Evolutionary conservation across 2,329 filamentous ascomycete genomes (phyloP).

Genomic region (Colletotrichum limetticola): DNA sequence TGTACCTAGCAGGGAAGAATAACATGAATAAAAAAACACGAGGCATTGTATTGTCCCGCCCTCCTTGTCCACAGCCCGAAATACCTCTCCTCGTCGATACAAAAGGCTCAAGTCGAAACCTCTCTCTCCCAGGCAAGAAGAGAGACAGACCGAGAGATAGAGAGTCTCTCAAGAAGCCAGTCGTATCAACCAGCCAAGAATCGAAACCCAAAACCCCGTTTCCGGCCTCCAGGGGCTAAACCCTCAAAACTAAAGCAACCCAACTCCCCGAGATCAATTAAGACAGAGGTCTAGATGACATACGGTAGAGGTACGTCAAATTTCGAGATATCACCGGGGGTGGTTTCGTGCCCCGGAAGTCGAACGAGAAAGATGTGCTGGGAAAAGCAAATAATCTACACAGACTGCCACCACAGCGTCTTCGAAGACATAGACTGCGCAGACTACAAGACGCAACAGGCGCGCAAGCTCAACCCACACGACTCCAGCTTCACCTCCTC

Average conservation of each 20-base stretch:
- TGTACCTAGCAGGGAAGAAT: no score
- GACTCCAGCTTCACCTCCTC: neutral
- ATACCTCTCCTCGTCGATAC: no score
- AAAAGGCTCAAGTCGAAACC: neutral
- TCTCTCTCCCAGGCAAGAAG: neutral
- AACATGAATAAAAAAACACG: no score
- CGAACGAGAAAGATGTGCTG: constrained; percentile 11
- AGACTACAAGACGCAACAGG: neutral
- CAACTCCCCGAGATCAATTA: neutral
- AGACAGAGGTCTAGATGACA: no score
- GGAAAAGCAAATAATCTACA: constrained; percentile 21
- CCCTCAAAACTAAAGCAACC: neutral
- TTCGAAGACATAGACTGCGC: constrained; percentile 6
- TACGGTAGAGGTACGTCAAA: no score
- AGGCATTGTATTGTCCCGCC: neutral
- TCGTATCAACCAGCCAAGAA: neutral
- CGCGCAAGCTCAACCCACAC: neutral
- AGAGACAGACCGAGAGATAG: neutral
- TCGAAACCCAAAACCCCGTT: neutral
- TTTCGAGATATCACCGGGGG: no score
- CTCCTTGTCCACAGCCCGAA: neutral
- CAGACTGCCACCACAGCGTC: constrained; percentile 1
- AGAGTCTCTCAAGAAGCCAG: neutral
- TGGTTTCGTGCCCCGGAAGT: neutral
- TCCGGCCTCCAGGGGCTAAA: neutral